Evolutionary conservation across 768 basidiomycete species (phyloP), one percentile per base, ranked within the genome.

Genomic region (Mycena belliarum): DNA sequence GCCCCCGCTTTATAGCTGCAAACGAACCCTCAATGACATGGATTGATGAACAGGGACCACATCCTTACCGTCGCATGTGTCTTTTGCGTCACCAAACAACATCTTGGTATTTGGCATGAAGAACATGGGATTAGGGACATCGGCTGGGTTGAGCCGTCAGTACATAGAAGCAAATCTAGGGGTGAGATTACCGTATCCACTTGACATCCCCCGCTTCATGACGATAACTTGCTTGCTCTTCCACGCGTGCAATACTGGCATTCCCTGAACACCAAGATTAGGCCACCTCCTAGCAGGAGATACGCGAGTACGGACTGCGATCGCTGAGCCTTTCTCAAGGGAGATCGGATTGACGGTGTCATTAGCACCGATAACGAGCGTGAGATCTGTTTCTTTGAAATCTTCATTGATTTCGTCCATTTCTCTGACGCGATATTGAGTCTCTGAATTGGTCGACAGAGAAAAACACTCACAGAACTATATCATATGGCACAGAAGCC

Each of bases 381-480:
- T 90, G n/a, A 95, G 82, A 67, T 95, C 93, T 0, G 93, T 95
- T 33, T 91, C 90, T 50, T 79, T 77, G 71, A 95, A 95, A 69
- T 95, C 93, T 38, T 94, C 91, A 68, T 95, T 94, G 75, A 95
- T 94, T 73, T 95, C 93, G 59, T 95, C 93, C 93, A 95, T 93
- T 74, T 95, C 93, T 57, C 92, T 93, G 64, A 25, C 7, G 57
- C 38, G 54, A 29, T 20, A 40, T n/a, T 49, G 35, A 43, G 52
- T 47, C 20, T 1, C 4, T 8, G n/a, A 10, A n/a, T 15, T 25
- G 10, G 14, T 1, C 28, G 6, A 23, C n/a, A n/a, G 28, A 20
- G 43, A 11, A 20, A 26, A 7, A 45, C 37, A 50, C 45, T 16
- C 32, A 58, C 50, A 58, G 49, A 14, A 42, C 38, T 24, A 38